These are phyloP conservation scores for Nakaseomyces uthaithaninus DNA, from an alignment of 1,139 yeast genomes.

Conservation along the genomic window DNA sequence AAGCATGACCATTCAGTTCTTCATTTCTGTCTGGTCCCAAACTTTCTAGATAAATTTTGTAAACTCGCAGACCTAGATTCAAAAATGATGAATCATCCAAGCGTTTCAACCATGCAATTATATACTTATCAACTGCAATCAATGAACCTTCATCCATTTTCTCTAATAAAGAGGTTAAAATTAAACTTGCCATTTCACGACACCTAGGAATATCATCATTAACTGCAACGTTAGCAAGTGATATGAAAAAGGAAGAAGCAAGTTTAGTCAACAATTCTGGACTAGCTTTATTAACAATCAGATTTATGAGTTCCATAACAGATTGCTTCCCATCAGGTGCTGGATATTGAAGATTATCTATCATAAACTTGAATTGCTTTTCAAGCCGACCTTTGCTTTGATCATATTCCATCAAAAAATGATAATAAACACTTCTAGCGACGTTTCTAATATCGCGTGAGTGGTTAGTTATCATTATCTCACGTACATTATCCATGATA, in stretches of 20 bases:
- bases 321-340: constrained; percentile 84
- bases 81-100: constrained; percentile 46
- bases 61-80: constrained; percentile 71
- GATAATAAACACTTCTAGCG: constrained; percentile 76
- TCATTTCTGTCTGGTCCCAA: constrained; percentile 39
- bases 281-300: constrained; percentile 60
- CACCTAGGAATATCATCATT: constrained; percentile 77
- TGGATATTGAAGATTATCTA: constrained; percentile 78
- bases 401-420: constrained; percentile 87
- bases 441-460: constrained; percentile 75
- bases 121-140: constrained; percentile 48
- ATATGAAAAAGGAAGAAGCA: constrained; percentile 72
- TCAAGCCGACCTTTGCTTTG: constrained; percentile 84
- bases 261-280: constrained; percentile 53
- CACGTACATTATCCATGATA: constrained; percentile 70
- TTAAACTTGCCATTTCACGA: constrained; percentile 71
- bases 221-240: constrained; percentile 66
- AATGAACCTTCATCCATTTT: constrained; percentile 42
- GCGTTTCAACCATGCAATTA: constrained; percentile 61
- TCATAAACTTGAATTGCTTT: constrained; percentile 72
- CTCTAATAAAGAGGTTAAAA: constrained; percentile 50
- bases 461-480: constrained; percentile 86
- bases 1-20: constrained; percentile 37
- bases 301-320: constrained; percentile 77
- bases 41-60: constrained; percentile 52